Evolutionary conservation across 345 rosid species (phyloP).

Genomic region (Laguncularia racemosa): DNA sequence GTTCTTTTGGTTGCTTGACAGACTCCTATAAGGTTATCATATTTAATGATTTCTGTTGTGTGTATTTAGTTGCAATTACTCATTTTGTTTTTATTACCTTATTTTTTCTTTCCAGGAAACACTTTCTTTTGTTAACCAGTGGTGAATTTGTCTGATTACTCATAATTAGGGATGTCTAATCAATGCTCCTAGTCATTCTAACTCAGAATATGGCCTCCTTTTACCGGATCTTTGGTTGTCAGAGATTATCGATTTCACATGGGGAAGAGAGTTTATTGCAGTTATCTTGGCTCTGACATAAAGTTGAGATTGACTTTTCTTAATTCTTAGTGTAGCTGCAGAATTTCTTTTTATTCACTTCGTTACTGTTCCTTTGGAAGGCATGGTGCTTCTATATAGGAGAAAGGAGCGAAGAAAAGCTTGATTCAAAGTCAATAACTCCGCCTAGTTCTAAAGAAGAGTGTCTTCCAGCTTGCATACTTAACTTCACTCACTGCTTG

Average conservation of each 20-base stretch:
- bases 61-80: neutral
- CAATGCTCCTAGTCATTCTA: constrained; percentile 72
- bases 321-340: constrained; percentile 5
- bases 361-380: constrained; percentile 32
- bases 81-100: neutral
- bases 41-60: too few relatives aligned
- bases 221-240: constrained; percentile 63
- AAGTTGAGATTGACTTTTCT: constrained; percentile 7
- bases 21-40: too few relatives aligned
- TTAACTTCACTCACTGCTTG: constrained; percentile 71
- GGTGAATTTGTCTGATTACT: constrained; percentile 52
- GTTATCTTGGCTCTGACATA: constrained; percentile 35
- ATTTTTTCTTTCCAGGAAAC: constrained; percentile 52
- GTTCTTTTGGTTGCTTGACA: too few relatives aligned
- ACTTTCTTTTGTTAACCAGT: constrained; percentile 51
- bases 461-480: constrained; percentile 52
- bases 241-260: constrained; percentile 71
- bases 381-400: constrained; percentile 54
- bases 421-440: constrained; percentile 30
- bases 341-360: neutral
- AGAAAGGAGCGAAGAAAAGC: constrained; percentile 57
- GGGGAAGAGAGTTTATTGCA: constrained; percentile 54
- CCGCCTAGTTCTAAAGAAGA: constrained; percentile 66
- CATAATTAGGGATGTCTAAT: constrained; percentile 64
- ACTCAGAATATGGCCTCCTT: constrained; percentile 73